These are phyloP conservation scores for Cantharellus cinnabarinus DNA, from an alignment of 768 basidiomycete species.

Conservation along the genomic window DNA sequence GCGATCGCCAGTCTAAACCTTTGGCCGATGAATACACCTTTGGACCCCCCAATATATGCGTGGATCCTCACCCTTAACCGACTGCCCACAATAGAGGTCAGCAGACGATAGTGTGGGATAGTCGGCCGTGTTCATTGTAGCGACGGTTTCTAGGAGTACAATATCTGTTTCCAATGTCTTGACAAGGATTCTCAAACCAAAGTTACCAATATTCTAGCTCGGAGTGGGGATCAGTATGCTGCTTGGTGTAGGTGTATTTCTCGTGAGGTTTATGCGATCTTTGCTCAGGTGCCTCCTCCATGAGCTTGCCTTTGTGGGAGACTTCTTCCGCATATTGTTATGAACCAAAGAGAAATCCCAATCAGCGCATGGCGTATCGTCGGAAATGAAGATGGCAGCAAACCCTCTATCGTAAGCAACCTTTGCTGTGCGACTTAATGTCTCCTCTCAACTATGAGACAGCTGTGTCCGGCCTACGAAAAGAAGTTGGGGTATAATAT, in stretches of 20 bases:
- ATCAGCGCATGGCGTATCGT: slow-evolving; percentile 5
- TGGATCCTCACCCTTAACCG: slow-evolving; percentile 9
- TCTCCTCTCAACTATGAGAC: not conserved
- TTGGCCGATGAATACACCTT: not conserved
- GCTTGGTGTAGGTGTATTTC: slow-evolving; percentile 6
- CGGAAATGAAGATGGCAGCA: slow-evolving; percentile 7
- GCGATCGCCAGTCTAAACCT: too few relatives aligned
- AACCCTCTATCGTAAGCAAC: slow-evolving; percentile 8
- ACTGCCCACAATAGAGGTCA: not conserved
- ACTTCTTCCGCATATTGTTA: slow-evolving; percentile 7
- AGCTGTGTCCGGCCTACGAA: slow-evolving; percentile 7
- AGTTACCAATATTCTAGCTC: slow-evolving; percentile 1
- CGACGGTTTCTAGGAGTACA: slow-evolving; percentile 4
- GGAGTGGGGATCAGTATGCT: slow-evolving; percentile 1
- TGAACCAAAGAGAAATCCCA: slow-evolving; percentile 8
- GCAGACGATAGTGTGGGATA: slow-evolving; percentile 1
- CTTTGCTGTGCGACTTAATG: not conserved
- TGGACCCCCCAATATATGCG: slow-evolving; percentile 7
- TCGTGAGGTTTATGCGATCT: not conserved
- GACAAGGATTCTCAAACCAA: slow-evolving; percentile 6
- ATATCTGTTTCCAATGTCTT: slow-evolving; percentile 7
- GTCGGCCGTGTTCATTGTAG: not conserved
- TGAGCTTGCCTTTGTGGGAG: slow-evolving; percentile 6
- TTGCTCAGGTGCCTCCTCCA: not conserved
- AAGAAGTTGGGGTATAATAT: slow-evolving; percentile 10